These are phyloP conservation scores for Phytomonas sp. DNA, from an alignment of 208 protist species.

Conservation along the genomic window DNA sequence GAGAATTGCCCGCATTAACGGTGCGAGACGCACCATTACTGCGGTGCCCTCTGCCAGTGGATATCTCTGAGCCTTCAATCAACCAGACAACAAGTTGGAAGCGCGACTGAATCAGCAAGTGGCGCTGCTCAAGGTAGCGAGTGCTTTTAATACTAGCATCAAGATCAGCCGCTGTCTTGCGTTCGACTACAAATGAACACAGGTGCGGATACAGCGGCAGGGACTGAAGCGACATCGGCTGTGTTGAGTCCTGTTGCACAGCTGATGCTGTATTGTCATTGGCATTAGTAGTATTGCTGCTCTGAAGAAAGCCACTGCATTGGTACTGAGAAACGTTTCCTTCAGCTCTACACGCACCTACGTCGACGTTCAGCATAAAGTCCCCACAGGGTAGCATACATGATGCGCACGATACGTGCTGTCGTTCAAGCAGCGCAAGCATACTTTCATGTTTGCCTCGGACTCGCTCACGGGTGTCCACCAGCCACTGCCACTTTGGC, in stretches of 20 bases:
- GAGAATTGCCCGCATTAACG: background rate
- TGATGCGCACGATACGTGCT: conserved; percentile 32
- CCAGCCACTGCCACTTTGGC: conserved; percentile 41
- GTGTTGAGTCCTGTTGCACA: background rate
- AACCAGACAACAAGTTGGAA: conserved; percentile 63
- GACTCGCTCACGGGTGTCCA: conserved; percentile 63
- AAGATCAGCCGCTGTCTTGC: conserved; percentile 70
- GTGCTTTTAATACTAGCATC: conserved; percentile 52
- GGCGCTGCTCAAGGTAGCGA: conserved; percentile 66
- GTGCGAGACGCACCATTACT: background rate
- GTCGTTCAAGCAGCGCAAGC: conserved; percentile 23
- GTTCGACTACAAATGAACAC: conserved; percentile 63
- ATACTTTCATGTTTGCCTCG: conserved; percentile 32
- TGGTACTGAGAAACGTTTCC: background rate
- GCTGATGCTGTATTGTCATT: background rate
- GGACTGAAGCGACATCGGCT: background rate
- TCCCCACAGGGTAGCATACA: conserved; percentile 56
- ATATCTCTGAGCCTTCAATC: conserved; percentile 39
- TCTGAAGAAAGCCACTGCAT: background rate
- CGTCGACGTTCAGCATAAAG: conserved; percentile 45
- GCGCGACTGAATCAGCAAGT: conserved; percentile 36
- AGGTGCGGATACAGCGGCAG: conserved; percentile 15
- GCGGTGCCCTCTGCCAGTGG: background rate
- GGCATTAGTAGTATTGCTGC: background rate
- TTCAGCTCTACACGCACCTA: background rate